Base-by-base conservation (phyloP, 495 filamentous ascomycete genomes). In the Articulospora tetracladia region DNA sequence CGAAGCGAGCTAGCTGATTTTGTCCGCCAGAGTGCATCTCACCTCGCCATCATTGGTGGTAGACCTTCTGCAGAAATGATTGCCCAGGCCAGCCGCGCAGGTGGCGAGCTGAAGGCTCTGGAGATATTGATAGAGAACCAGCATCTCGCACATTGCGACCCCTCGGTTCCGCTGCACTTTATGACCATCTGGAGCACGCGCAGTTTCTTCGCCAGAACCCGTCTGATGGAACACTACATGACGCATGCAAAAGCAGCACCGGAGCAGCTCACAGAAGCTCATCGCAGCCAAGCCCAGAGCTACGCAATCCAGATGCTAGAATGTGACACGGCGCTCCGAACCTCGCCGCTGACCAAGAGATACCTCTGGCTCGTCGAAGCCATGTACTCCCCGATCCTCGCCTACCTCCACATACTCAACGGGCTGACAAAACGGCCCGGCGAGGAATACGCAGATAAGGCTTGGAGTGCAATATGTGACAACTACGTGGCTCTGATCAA, bases 111-210 rank as follows among this genome's bases (percentile, higher is more conserved):
- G 7, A 63, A 24, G 20, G 53, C 63, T 0, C 56, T 84, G 2
- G 76, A 75, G 24, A 67, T 67, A 28, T 66, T 72, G 19, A 68
- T 82, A 24, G 48, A 75, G 48, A 67, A 74, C 0, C 79, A 83
- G 44, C 79, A 83, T 28, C 66, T 83, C 26, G 75, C 71, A 0
- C 79, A 80, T 52, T 85, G 83, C 60, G 86, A 90, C 62, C 69
- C 71, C 7, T 76, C 75, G 0, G 83, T 85, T 25, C 81, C 81
- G 4, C 72, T 88, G 11, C 87, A 90, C 66, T 73, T 78, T 57
- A 74, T 86, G 55, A 79, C 81, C 0, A 69, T 73, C 4, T 68
- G 74, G 19, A 76, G 80, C 65, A 73, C 74, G 20, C 66, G 64
- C 8, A 65, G 72, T 41, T 67, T 78, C 56, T 56, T 76, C 23